Evolutionary conservation across 768 basidiomycete genomes (phyloP), one percentile per base, ranked within the genome.

Genomic region (Cubamyces lactineus): DNA sequence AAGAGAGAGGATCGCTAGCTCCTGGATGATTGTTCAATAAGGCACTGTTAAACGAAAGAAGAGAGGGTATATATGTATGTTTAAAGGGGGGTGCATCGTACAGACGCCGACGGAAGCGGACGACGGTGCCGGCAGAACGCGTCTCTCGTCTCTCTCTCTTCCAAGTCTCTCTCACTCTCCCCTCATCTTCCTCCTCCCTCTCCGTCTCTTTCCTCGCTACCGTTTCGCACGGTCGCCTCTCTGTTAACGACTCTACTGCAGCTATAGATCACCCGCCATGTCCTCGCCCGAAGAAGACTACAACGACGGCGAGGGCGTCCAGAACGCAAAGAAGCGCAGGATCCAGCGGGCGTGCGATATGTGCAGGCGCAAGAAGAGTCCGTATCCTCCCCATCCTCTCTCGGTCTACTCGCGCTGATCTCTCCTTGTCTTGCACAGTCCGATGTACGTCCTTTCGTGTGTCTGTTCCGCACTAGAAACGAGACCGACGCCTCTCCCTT

Each of bases 311-410:
- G 83, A 84, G 47, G 54, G 67, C 42, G 65, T 69, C 12, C 67
- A 70, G 49, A 77, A 75, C 19, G 72, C 74, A 19, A 92, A 92
- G 79, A 91, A 89, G 71, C 76, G 90, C 41, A 80, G 85, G 63
- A 82, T 92, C 30, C 88, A 91, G 73, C 76, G 91, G 28, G 91
- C 91, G 7, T 94, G 92, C 70, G 92, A 94, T 69, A 82, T 86
- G 0, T 94, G 92, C 70, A 79, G 92, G 40, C 79, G 90, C 59
- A 94, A 93, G 80, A 95, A 95, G 77, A 86, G 91, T 88, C 60
- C 64, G 84, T 74, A 30, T 16, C 12, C 21, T 56, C 7, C 69
- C 71, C 59, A n/a, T 21, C 24, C 57, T 47, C 53, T 19, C 47
- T 21, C 42, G 51, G 15, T 41, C 48, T 9, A n/a, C 47, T 9